Base-by-base conservation (phyloP, 148 eudicot genomes). In the Limonium bicolor region DNA sequence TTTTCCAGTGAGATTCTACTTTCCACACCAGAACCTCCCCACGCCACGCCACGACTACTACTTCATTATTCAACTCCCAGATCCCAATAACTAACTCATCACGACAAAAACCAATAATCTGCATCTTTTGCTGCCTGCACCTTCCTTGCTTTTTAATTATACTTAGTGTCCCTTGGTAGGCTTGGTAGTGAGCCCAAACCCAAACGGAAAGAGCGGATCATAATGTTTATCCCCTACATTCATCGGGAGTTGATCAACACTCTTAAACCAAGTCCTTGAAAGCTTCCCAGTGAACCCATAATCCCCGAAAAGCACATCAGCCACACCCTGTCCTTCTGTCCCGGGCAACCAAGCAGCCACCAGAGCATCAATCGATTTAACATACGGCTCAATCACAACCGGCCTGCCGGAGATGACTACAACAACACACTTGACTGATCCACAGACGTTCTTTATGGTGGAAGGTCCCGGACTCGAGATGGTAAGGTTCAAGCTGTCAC, bases 151-250 rank as follows among this genome's bases (percentile, higher is more conserved):
- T n/a, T n/a, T n/a, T n/a, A n/a, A n/a, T n/a, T n/a, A n/a, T n/a
- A n/a, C n/a, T n/a, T n/a, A n/a, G n/a, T n/a, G n/a, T n/a, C 0
- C 46, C 60, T 59, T 65, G 20, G 22, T 28, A 43, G 73, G 64
- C 45, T 62, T 11, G 6, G 73, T 68, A 10, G 90, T 45, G 23
- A 55, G 30, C 17, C 60, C 60, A 15, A 55, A 55, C 16, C 51
- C 60, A 28, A 45, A 55, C 5, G 60, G 44, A 14, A 23, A 55
- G 41, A 55, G 51, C 2, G 60, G 52, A 36, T 55, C 60, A 35
- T 55, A 55, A 27, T 55, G 40, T 4, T 35, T 17, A 23, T 55
- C 60, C 26, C 60, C 60, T 4, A 55, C 51, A 19, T 55, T 55
- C 60, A 55, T 55, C 11, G 60, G 60, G 32, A 55, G 38, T 20